Evolutionary conservation across 192 early-diverging fungal species (phyloP).

Genomic region (Backusella westeae): DNA sequence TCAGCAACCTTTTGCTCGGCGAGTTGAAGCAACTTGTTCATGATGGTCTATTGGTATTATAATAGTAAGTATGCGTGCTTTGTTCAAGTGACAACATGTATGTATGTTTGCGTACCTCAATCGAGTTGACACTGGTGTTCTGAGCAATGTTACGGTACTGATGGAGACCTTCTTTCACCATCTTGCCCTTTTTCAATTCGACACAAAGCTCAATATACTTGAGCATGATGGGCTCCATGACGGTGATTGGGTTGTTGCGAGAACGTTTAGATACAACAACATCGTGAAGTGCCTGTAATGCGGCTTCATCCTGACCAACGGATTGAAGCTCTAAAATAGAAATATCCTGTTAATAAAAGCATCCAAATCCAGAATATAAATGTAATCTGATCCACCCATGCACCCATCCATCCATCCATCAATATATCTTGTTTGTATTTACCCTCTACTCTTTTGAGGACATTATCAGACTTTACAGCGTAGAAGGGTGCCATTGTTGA

Average conservation of each 20-base stretch:
- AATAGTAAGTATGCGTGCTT: neutral
- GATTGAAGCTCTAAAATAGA: constrained; percentile 66
- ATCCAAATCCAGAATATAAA: neutral
- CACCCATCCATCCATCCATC: neutral
- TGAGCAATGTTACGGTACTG: constrained; percentile 99
- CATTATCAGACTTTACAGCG: constrained; percentile 74
- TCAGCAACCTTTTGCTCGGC: constrained; percentile 85
- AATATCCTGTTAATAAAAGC: neutral
- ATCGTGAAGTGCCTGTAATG: constrained; percentile 88
- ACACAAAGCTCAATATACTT: constrained; percentile 93
- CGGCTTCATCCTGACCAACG: constrained; percentile 80
- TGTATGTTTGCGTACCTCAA: constrained; percentile 58
- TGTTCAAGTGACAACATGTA: neutral
- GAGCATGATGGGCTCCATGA: constrained; percentile 91
- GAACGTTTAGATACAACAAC: constrained; percentile 89
- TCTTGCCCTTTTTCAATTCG: constrained; percentile 82
- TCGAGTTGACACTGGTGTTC: constrained; percentile 86
- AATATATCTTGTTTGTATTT: constrained; percentile 4
- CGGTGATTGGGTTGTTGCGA: constrained; percentile 71
- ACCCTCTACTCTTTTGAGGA: constrained; percentile 88
- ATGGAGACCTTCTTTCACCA: constrained; percentile 92
- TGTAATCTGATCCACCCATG: neutral
- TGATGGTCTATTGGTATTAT: constrained; percentile 58
- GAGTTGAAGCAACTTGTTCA: constrained; percentile 82
- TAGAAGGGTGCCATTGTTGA: constrained; percentile 51